These are phyloP conservation scores for Zymoseptoria ardabiliae DNA, from an alignment of 2,329 filamentous ascomycete species.

Conservation along the genomic window DNA sequence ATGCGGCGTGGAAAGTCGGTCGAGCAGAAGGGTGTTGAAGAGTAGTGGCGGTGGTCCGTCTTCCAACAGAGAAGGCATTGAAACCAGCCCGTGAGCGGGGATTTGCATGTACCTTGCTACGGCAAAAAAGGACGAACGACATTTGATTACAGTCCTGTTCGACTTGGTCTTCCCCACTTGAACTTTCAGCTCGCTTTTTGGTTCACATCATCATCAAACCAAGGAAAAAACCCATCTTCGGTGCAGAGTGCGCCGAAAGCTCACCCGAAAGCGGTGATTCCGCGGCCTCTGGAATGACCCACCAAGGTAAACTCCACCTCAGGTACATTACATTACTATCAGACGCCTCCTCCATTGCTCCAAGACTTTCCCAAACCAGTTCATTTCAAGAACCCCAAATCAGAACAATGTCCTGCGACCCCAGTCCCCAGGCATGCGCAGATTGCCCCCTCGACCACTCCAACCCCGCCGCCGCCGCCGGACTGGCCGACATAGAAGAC, in stretches of 20 bases:
- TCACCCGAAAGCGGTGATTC: neutral
- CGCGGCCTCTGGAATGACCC: neutral
- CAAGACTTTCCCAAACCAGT: neutral
- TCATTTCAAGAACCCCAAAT: neutral
- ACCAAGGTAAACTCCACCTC: neutral
- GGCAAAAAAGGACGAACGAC: no score
- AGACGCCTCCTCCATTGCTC: neutral
- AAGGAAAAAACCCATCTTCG: neutral
- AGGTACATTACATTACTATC: neutral
- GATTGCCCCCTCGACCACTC: slow-evolving; percentile 9
- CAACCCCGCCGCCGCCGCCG: slow-evolving; percentile 3
- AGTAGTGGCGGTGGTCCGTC: neutral
- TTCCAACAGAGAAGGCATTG: no score
- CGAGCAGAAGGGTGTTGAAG: neutral
- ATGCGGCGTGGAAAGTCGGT: neutral
- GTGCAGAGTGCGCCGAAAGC: neutral
- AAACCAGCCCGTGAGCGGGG: no score
- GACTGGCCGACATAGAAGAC: slow-evolving; percentile 24
- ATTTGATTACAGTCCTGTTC: no score
- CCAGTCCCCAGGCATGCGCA: slow-evolving; percentile 11
- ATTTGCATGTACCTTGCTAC: neutral
- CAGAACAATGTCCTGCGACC: slow-evolving; percentile 4
- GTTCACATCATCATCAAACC: no score
- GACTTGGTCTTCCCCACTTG: no score
- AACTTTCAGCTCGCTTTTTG: no score